phyloP scores from a whole-genome alignment of 768 basidiomycete genomes.

The Serpula lacrymans region DNA sequence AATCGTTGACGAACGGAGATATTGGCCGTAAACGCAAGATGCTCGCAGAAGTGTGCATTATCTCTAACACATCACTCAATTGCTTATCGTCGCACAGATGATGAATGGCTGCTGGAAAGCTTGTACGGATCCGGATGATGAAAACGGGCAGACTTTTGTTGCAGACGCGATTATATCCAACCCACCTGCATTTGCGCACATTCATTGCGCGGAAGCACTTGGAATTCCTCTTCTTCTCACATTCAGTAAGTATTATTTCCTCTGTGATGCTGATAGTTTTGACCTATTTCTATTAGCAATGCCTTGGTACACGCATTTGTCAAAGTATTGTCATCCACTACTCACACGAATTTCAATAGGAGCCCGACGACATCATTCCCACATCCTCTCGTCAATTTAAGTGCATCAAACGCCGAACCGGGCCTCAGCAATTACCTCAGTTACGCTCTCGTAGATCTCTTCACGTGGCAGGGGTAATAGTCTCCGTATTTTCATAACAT shows the following conservation, averaged over 20 bases:
- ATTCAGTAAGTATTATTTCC: constrained; percentile 44
- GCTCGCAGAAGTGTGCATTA: constrained; percentile 41
- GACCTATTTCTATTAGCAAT: constrained; percentile 40
- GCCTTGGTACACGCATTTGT: constrained; percentile 58
- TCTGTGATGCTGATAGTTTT: constrained; percentile 5
- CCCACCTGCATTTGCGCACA: constrained; percentile 63
- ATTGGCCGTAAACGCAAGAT: constrained; percentile 56
- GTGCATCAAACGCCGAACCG: constrained; percentile 47
- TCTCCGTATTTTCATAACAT: not conserved
- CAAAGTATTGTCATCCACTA: no score
- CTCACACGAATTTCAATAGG: constrained; percentile 26
- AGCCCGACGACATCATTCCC: constrained; percentile 52
- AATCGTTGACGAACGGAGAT: constrained; percentile 58
- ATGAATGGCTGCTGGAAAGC: constrained; percentile 58
- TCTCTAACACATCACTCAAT: not conserved
- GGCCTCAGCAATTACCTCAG: constrained; percentile 56
- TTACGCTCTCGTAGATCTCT: constrained; percentile 55
- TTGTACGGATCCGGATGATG: constrained; percentile 44
- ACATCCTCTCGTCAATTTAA: constrained; percentile 63
- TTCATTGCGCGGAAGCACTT: constrained; percentile 63
- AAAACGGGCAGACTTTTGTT: constrained; percentile 43
- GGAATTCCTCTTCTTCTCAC: constrained; percentile 54
- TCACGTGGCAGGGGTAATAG: constrained; percentile 57
- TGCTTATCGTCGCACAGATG: constrained; percentile 34
- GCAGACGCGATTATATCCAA: constrained; percentile 68